Conservation (phyloP, 1,284 basidiomycete species). For the Leccinum griseonigrum region DNA sequence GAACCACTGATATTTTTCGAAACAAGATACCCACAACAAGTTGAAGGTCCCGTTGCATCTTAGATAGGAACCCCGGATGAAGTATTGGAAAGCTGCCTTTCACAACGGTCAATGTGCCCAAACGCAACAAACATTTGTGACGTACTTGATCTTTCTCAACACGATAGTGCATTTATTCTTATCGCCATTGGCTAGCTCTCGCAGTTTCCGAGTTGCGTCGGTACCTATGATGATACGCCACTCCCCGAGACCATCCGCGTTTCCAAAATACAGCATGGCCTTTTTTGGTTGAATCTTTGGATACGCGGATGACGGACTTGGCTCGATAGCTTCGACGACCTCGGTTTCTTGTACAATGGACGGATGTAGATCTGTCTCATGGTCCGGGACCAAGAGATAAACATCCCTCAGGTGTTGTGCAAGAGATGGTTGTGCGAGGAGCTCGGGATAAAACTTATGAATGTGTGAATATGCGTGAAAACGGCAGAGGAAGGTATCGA, state of each 20-base stretch:
- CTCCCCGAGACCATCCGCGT: constrained; percentile 49
- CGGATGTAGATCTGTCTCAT: neutral
- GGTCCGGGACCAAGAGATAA: constrained; percentile 6
- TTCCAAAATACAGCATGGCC: constrained; percentile 48
- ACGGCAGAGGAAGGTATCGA: neutral
- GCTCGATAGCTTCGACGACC: neutral
- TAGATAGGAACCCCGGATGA: constrained; percentile 59
- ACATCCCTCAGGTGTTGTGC: constrained; percentile 11
- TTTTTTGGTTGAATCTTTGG: constrained; percentile 51
- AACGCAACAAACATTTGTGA: neutral
- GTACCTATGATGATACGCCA: constrained; percentile 51
- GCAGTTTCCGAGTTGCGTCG: constrained; percentile 43
- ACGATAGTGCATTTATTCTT: constrained; percentile 45
- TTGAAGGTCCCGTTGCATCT: constrained; percentile 59
- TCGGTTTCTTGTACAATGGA: neutral
- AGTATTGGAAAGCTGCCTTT: constrained; percentile 62
- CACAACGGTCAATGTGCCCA: neutral
- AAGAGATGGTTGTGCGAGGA: constrained; percentile 19
- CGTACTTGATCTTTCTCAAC: constrained; percentile 59
- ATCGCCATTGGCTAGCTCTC: constrained; percentile 40
- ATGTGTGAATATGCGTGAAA: neutral
- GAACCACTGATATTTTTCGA: neutral
- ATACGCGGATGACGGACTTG: constrained; percentile 30
- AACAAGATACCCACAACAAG: constrained; percentile 47
- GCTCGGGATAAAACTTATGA: constrained; percentile 23